Base-by-base conservation (phyloP, 169 alveolate species). In the Plasmodium sp. region DNA sequence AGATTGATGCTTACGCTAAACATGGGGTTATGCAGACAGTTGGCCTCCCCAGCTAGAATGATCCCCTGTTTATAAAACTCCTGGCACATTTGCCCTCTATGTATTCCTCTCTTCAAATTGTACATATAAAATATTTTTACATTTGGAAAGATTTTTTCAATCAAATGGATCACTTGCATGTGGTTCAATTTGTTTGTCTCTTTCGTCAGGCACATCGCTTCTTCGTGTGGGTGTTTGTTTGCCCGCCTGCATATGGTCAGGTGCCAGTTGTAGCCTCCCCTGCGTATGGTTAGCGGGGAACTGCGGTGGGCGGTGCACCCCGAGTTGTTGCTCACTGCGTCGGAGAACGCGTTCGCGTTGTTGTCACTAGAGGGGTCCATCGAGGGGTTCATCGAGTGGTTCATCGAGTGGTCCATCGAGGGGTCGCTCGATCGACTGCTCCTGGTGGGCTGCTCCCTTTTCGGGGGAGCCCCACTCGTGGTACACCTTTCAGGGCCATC, bases 1-100 rank as follows among this genome's bases (percentile, higher is more conserved):
- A 84, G 18, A 18, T 84, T 84, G 27, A 84, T 48, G 75, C 92
- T 72, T 84, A 84, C 3, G 75, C 34, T 84, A 72, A 84, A 84
- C 77, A 84, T n/a, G 18, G 92, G 92, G 33, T 84, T 84, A 39
- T 84, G 72, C n/a, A 84, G 34, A n/a, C 92, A 84, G 72, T 84
- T 84, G 7, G 92, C 41, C 72, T 84, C 92, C 22, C 92, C 92
- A 2, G 92, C 83, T 84, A 84, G 75, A 16, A 84, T 73, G 31
- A 84, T 39, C 5, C 56, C 75, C 43, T 84, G 56, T 10, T 18
- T 56, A 72, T 71, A 84, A 36, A 71, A 84, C 18, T 84, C 51
- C 14, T 41, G 18, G 12, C 92, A 84, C 22, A 84, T 84, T 72
- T 84, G 73, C 54, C 72, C 92, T 72, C 58, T 71, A 36, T 84